A percentile compares a stretch with the other conserved stretches of the same genome.
Evolutionary conservation across 2,329 filamentous ascomycete genomes (phyloP).

Genomic region (Pyrenophora teres): DNA sequence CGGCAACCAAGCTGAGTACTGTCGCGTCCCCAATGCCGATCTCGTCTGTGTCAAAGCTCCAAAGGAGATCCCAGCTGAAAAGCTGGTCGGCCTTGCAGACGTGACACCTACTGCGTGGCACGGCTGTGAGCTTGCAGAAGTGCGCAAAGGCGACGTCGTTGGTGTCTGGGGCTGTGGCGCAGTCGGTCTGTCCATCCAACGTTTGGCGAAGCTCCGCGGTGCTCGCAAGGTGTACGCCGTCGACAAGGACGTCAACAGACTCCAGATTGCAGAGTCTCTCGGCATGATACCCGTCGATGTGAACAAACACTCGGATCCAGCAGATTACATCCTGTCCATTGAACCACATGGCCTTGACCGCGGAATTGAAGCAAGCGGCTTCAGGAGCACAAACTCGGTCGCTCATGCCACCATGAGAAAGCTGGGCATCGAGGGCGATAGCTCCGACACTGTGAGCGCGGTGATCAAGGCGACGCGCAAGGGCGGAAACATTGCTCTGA

Average conservation of each 20-base stretch:
- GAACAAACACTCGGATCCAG: background rate
- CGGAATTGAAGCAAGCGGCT: slow-evolving; percentile 12
- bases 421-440: slow-evolving; percentile 5
- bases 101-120: slow-evolving; percentile 8
- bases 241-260: slow-evolving; percentile 20
- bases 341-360: slow-evolving; percentile 8
- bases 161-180: slow-evolving; percentile 42
- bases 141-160: slow-evolving; percentile 27
- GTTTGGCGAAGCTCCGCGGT: slow-evolving; percentile 37
- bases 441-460: slow-evolving; percentile 10
- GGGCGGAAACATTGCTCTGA: slow-evolving; percentile 11
- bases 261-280: slow-evolving; percentile 1
- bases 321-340: slow-evolving; percentile 5
- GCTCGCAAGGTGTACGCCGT: slow-evolving; percentile 38
- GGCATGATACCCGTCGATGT: slow-evolving; percentile 13
- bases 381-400: slow-evolving; percentile 6
- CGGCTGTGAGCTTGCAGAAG: slow-evolving; percentile 6
- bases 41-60: slow-evolving; percentile 4
- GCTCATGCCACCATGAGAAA: slow-evolving; percentile 3
- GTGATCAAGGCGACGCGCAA: slow-evolving; percentile 14
- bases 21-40: slow-evolving; percentile 15
- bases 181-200: slow-evolving; percentile 36
- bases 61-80: background rate
- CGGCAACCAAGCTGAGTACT: slow-evolving; percentile 14
- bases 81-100: slow-evolving; percentile 4